These are phyloP conservation scores for Lagerstroemia speciosa DNA, from an alignment of 345 rosid species.

Conservation along the genomic window DNA sequence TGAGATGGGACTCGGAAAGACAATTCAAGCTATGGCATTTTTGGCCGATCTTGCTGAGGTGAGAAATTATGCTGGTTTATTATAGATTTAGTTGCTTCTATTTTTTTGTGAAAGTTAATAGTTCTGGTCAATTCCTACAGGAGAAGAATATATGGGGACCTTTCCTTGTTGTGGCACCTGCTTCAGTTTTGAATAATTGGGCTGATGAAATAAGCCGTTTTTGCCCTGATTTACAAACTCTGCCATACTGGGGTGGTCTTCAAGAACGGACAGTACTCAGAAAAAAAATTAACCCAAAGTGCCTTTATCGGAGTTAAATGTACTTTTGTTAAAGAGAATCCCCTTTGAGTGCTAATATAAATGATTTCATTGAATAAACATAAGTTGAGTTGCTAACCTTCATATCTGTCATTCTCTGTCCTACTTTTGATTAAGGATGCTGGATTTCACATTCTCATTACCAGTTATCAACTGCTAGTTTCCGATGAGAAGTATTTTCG, in stretches of 20 bases:
- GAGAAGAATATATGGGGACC: conserved; percentile 99
- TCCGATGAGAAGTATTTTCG: conserved; percentile 91
- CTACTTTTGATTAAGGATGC: conserved; percentile 63
- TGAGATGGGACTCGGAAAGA: conserved; percentile 99
- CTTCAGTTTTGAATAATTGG: conserved; percentile 99
- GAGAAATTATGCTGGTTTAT: conserved; percentile 16
- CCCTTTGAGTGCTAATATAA: not conserved
- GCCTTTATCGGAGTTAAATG: conserved; percentile 86
- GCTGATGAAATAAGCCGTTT: conserved; percentile 95
- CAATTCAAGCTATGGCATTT: conserved; percentile 99
- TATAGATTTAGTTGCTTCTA: not conserved
- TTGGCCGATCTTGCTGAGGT: conserved; percentile 99
- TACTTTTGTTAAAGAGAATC: conserved; percentile 5
- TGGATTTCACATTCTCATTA: conserved; percentile 94
- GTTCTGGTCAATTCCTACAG: conserved; percentile 30
- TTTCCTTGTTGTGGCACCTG: conserved; percentile 97
- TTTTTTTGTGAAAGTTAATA: conserved; percentile 18
- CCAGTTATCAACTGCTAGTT: conserved; percentile 93
- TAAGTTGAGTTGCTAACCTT: not conserved
- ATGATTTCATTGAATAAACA: not conserved
- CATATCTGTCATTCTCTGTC: conserved; percentile 1
- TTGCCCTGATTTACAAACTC: conserved; percentile 95
- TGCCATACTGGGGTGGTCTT: conserved; percentile 98
- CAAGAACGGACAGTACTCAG: conserved; percentile 80
- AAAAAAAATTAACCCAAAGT: conserved; percentile 95